phyloP scores from a whole-genome alignment of 768 basidiomycete genomes.

The Collybia mongolica region DNA sequence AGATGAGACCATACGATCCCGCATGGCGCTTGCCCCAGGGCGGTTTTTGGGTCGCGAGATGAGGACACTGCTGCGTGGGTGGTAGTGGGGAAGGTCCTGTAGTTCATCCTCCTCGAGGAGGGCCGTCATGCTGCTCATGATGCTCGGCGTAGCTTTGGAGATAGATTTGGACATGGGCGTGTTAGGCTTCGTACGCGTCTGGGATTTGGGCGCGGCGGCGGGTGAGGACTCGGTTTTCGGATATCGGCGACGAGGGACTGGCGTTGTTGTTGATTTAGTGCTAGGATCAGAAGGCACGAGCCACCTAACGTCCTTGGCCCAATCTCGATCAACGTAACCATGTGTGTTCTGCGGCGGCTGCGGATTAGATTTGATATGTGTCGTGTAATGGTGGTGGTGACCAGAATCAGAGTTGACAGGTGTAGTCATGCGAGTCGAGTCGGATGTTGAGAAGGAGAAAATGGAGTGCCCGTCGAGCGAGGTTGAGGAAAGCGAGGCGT shows the following conservation, averaged over 20 bases:
- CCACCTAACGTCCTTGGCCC: slow-evolving; percentile 70
- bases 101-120: slow-evolving; percentile 56
- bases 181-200: slow-evolving; percentile 19
- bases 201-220: slow-evolving; percentile 6
- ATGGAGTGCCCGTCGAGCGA: slow-evolving; percentile 40
- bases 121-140: slow-evolving; percentile 53
- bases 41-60: slow-evolving; percentile 15
- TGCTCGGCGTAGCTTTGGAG: slow-evolving; percentile 34
- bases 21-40: slow-evolving; percentile 3
- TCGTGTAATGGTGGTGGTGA: slow-evolving; percentile 8
- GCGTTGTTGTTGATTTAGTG: slow-evolving; percentile 18
- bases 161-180: slow-evolving; percentile 24
- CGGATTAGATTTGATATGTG: slow-evolving; percentile 13
- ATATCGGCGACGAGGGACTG: slow-evolving; percentile 1
- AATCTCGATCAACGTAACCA: slow-evolving; percentile 50
- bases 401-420: slow-evolving; percentile 29
- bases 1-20: slow-evolving; percentile 9
- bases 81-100: slow-evolving; percentile 16
- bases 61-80: slow-evolving; percentile 19
- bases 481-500: slow-evolving; percentile 37
- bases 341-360: slow-evolving; percentile 13
- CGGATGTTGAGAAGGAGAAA: slow-evolving; percentile 33
- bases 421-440: slow-evolving; percentile 37
- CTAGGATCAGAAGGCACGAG: slow-evolving; percentile 35
- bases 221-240: slow-evolving; percentile 2